These are phyloP conservation scores for Tetragonia tetragonoides DNA, from an alignment of 148 eudicot genomes.

Conservation along the genomic window DNA sequence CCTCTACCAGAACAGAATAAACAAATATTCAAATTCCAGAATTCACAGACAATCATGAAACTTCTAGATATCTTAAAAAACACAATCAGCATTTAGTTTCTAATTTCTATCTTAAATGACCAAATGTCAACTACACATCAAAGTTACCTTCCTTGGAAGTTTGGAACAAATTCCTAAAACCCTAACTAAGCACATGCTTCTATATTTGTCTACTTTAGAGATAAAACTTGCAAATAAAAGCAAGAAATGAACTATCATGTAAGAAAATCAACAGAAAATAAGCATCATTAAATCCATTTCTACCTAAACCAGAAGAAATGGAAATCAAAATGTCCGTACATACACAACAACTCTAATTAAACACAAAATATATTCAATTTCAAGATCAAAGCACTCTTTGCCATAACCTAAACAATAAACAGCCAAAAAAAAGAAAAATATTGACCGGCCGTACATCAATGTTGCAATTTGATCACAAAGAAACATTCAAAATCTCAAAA, in stretches of 20 bases:
- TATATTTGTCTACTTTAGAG: not conserved
- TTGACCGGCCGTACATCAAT: not conserved
- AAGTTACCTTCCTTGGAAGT: not conserved
- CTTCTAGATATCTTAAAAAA: too few relatives aligned
- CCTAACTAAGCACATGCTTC: not conserved
- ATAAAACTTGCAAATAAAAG: not conserved
- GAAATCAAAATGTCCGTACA: not conserved
- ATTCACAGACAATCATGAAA: too few relatives aligned
- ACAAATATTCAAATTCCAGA: too few relatives aligned
- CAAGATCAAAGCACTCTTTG: not conserved
- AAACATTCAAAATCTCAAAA: not conserved
- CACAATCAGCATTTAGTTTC: too few relatives aligned
- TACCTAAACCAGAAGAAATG: not conserved
- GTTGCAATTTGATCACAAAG: not conserved
- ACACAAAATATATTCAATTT: not conserved
- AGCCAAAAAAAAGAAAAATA: not conserved
- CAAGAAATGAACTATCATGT: not conserved
- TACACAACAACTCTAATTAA: not conserved
- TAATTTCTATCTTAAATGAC: not conserved
- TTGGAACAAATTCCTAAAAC: slow-evolving; percentile 6
- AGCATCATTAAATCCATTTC: not conserved
- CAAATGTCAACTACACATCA: not conserved
- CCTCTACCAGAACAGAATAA: too few relatives aligned
- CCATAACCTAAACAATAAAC: not conserved
- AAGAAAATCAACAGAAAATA: not conserved